Evolutionary conservation across 768 basidiomycete genomes (phyloP), one percentile per base, ranked within the genome.

Genomic region (Podaxis pistillaris): DNA sequence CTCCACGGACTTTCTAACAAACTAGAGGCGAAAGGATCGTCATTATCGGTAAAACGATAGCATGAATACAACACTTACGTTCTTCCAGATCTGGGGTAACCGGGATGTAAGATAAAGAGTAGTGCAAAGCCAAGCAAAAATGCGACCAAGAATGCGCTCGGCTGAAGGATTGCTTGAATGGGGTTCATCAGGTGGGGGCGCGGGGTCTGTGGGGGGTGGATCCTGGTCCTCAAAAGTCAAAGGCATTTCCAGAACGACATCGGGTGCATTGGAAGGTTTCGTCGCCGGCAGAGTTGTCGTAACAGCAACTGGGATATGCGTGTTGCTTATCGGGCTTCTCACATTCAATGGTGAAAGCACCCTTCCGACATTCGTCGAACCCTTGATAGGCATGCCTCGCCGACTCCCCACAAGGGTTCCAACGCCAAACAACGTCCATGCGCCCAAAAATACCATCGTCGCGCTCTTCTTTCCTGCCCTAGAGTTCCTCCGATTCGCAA

Each of bases 11-110:
- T 95, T 94, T 59, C 95, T 84, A 60, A 83, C 86, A 70, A 84
- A 96, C 94, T 96, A 56, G 33, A 54, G 58, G 13, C 22, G 64
- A 9, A 52, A 63, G 64, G 6, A 63, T 61, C 36, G 52, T 56
- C 40, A 40, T 40, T 50, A 49, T 22, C 55, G 22, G 24, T 53
- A 63, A 9, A 28, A 36, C 30, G 55, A 22, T 33, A 49, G 56
- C 38, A 26, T 15, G 26, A 40, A 58, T 4, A 36, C n/a, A 55
- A 40, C 1, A 86, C 94, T 72, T 73, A 97, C 96, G 70, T 98
- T 98, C 75, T 96, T 96, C 97, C 97, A 98, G 65, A 99, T 97
- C 74, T 99, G 97, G 22, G 97, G 97, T 68, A 99, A 75, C 63
- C 97, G 86, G 2, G 91, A 93, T 2, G 96, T 98, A 38, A 99